These are phyloP conservation scores for Amanita brunnescens DNA, from an alignment of 768 basidiomycete genomes.

Conservation along the genomic window DNA sequence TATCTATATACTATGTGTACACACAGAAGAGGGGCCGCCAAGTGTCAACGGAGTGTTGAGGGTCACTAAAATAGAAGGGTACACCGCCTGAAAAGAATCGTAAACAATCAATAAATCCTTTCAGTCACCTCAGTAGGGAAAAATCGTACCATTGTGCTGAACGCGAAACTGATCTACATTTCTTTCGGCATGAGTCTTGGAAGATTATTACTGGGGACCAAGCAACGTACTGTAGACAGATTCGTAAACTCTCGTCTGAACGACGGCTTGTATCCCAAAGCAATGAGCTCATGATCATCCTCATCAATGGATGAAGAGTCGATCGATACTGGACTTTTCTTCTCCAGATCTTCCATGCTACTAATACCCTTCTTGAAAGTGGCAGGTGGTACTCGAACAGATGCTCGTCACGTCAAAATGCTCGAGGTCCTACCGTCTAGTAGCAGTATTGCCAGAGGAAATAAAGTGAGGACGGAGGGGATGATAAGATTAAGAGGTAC, in stretches of 20 bases:
- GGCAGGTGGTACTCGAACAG: too few relatives aligned
- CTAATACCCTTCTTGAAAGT: too few relatives aligned
- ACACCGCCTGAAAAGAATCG: slow-evolving; percentile 47
- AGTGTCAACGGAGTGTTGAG: slow-evolving; percentile 66
- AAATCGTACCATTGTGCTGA: slow-evolving; percentile 58
- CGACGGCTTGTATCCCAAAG: slow-evolving; percentile 65
- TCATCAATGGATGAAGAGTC: slow-evolving; percentile 22
- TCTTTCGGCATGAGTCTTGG: neutral
- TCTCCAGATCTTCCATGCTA: neutral
- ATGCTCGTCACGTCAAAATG: too few relatives aligned
- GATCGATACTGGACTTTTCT: neutral
- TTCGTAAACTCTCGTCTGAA: slow-evolving; percentile 84
- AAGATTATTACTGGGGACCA: neutral
- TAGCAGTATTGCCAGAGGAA: too few relatives aligned
- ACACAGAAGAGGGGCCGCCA: slow-evolving; percentile 53
- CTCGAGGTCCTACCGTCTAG: too few relatives aligned
- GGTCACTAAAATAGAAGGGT: slow-evolving; percentile 70
- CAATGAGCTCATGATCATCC: slow-evolving; percentile 58
- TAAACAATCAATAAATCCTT: neutral
- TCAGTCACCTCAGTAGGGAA: neutral
- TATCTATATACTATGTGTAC: too few relatives aligned
- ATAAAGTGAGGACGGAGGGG: too few relatives aligned
- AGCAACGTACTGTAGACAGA: slow-evolving; percentile 53
- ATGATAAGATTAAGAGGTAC: too few relatives aligned
- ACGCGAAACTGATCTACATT: slow-evolving; percentile 59